Base-by-base conservation (phyloP, 176 grass and related monocot species). In the Oryza nivara region DNA sequence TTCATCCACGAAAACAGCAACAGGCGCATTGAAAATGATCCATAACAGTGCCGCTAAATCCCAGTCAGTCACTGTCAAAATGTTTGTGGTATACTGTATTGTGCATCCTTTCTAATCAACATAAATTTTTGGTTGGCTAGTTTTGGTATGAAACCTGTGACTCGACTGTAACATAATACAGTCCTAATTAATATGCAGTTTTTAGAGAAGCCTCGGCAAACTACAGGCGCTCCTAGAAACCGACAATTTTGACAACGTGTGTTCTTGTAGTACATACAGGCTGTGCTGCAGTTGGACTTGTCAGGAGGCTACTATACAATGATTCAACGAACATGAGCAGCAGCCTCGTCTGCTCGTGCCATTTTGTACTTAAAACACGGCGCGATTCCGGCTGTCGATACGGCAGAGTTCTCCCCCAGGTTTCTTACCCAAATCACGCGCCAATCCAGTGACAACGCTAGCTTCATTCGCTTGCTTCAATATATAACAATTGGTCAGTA, bases 341-440 rank as follows among this genome's bases (percentile, higher is more conserved):
- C 47, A 52, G 66, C 6, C 6, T 41, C 40, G 8, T 41, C 40
- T 41, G 40, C 40, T 77, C 73, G 15, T 43, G 43, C 14, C 54
- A 67, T 17, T 65, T 66, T 38, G 74, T 35, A 15, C 80, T 4
- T 45, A 67, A 88, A 78, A 56, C 56, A 23, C 17, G 80, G 41
- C 56, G 77, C 32, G 32, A 41, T 23, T 40, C 79, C 65, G 51
- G 86, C 17, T 61, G 19, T 11, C 19, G 25, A 68, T n/a, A 35
- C 25, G 32, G 56, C 85, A 74, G 73, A 69, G 6, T 58, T 88
- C 15, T 51, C 65, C 28, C 28, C 12, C 16, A 28, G 47, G 45
- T 51, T 54, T 67, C n/a, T 4, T 22, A 54, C 54, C 60, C 67
- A 47, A 19, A 63, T 20, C 51, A 48, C 22, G 15, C 75, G 49